Base-by-base conservation (phyloP, 495 filamentous ascomycete genomes). In the Penicillium manginii region DNA sequence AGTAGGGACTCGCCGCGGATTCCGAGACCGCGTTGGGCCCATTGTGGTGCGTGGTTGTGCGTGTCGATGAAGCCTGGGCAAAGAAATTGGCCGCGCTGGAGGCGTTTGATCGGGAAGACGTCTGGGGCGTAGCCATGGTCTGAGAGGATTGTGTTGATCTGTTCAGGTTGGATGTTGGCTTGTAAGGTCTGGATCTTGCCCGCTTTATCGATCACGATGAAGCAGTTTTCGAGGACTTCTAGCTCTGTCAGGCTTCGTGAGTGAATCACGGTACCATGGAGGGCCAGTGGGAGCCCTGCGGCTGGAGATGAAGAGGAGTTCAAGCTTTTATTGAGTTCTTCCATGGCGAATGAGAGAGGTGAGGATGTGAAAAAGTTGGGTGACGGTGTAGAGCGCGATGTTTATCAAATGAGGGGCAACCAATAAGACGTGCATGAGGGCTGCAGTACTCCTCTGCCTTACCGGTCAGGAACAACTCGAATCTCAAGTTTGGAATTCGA, bases 41-140 rank as follows among this genome's bases (percentile, higher is more conserved):
- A 87, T 63, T 88, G 86, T 4, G 86, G 85, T 5, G 86, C 86
- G 59, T 87, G 85, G 60, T 83, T 86, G 74, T 87, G 85, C 11
- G 84, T 86, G 70, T 87, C 84, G 21, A 87, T 71, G 66, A 87
- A 86, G 11, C 84, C 85, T 1, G 85, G 85, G 49, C 83, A 79
- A 12, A 88, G 60, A 66, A 87, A 84, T 35, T 84, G 64, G n/a
- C 78, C 76, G 1, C 77, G 73, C 0, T 54, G 53, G 12, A 87
- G 78, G 32, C 69, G 60, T 52, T 71, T 76, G 47, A 80, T 62
- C 8, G 64, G 64, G 32, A 71, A 67, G 4, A 70, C 60, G 17
- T 70, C 70, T 8, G 72, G 72, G 1, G 69, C 62, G 31, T 75
- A 68, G 51, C 72, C 70, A 14, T 65, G 53, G 12, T 64, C 61